A percentile compares a stretch with the other conserved stretches of the same genome.
Evolutionary conservation across 1,284 basidiomycete species (phyloP).

Genomic region (Fomitopsis betulina): DNA sequence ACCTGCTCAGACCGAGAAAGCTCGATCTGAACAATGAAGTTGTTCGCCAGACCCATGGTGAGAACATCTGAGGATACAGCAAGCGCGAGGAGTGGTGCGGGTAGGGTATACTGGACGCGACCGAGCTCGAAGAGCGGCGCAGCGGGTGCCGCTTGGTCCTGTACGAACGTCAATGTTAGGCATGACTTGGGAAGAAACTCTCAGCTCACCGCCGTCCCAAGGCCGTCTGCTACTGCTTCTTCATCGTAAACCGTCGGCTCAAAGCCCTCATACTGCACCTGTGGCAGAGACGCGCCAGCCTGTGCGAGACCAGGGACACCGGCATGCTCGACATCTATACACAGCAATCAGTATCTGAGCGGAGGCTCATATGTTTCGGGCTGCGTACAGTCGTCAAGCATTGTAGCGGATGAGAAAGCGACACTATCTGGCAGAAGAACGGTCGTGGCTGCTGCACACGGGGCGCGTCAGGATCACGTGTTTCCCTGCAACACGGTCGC

Average conservation of each 20-base stretch:
- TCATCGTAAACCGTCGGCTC: conserved; percentile 65
- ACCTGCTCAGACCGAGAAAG: conserved; percentile 80
- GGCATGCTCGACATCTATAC: conserved; percentile 85
- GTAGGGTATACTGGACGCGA: conserved; percentile 84
- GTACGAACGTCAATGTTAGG: background rate
- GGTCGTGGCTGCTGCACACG: background rate
- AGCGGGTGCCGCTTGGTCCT: conserved; percentile 15
- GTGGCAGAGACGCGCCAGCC: conserved; percentile 40
- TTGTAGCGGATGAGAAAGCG: conserved; percentile 24
- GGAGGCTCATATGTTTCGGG: background rate
- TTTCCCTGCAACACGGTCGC: background rate
- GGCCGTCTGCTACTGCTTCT: conserved; percentile 38
- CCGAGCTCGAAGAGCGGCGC: conserved; percentile 80
- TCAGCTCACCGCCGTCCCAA: conserved; percentile 33
- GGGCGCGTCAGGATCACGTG: conserved; percentile 1
- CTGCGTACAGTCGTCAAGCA: conserved; percentile 84
- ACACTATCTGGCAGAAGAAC: background rate
- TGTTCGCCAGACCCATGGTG: conserved; percentile 78
- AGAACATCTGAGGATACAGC: conserved; percentile 85
- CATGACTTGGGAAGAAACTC: background rate
- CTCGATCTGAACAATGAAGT: conserved; percentile 80
- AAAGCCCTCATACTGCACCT: conserved; percentile 82
- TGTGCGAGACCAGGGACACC: conserved; percentile 42
- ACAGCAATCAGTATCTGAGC: background rate
- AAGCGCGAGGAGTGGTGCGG: conserved; percentile 75